These are phyloP conservation scores for Aspergillus haitiensis DNA, from an alignment of 495 filamentous ascomycete species.

Conservation along the genomic window DNA sequence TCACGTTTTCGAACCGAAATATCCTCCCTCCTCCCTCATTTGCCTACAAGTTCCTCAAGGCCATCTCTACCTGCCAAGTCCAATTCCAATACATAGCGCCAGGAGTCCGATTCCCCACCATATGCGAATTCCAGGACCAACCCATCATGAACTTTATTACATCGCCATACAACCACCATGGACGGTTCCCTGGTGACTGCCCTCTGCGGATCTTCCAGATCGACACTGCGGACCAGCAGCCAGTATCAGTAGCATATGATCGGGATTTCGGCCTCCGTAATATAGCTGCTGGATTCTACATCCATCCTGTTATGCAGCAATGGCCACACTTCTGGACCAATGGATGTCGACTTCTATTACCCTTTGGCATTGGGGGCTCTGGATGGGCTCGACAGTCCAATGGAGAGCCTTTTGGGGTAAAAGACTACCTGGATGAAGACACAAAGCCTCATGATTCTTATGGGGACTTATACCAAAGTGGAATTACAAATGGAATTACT, in stretches of 20 bases:
- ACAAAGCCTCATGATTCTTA: conserved; percentile 9
- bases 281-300: conserved; percentile 16
- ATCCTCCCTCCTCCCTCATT: conserved; percentile 4
- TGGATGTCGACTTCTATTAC: conserved; percentile 16
- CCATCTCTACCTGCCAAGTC: conserved; percentile 10
- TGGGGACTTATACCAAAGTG: conserved; percentile 16
- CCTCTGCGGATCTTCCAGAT: conserved; percentile 17
- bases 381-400: conserved; percentile 16
- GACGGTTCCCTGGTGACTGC: conserved; percentile 11
- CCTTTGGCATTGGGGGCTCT: conserved; percentile 10
- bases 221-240: conserved; percentile 5
- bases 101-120: conserved; percentile 17
- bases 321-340: conserved; percentile 18
- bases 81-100: conserved; percentile 18
- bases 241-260: conserved; percentile 1
- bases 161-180: conserved; percentile 12
- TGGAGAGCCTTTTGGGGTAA: conserved; percentile 11
- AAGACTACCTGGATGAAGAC: conserved; percentile 6
- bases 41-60: conserved; percentile 8
- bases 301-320: conserved; percentile 6
- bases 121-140: conserved; percentile 14
- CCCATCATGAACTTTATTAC: conserved; percentile 8
- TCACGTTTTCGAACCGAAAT: conserved; percentile 3
- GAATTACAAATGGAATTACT: conserved; percentile 16
- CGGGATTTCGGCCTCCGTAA: conserved; percentile 6